Percentiles rank a stretch among this genome's conserved stretches.
Evolutionary conservation across 2,329 filamentous ascomycete genomes (phyloP).

Genomic region (Aspergillus phoenicis): DNA sequence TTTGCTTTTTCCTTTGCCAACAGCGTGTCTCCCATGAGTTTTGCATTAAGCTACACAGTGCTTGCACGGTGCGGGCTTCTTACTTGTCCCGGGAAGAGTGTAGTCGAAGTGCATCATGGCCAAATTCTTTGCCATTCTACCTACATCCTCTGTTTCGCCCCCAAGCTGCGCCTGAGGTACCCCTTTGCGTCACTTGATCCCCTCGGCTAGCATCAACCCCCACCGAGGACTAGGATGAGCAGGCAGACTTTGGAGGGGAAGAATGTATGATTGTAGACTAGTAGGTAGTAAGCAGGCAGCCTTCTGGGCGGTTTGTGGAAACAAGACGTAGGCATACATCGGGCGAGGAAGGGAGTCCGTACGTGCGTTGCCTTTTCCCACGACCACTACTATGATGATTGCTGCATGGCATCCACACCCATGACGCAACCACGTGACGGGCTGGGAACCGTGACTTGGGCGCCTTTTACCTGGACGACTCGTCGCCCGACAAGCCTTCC

Average conservation of each 20-base stretch:
- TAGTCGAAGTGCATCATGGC: conserved; percentile 4
- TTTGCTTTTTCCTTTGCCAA: neutral
- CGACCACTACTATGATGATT: conserved; percentile 13
- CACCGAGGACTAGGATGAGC: neutral
- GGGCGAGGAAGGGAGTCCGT: neutral
- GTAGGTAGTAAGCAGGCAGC: neutral
- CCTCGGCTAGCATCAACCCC: neutral
- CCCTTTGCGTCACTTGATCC: neutral
- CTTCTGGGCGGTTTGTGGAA: neutral
- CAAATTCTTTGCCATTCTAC: conserved; percentile 3
- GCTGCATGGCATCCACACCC: conserved; percentile 31
- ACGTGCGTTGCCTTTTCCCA: neutral
- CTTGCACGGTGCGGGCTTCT: neutral
- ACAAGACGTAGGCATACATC: neutral
- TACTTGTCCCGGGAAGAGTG: neutral
- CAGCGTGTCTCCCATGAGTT: neutral
- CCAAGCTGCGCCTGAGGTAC: neutral
- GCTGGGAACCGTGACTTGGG: conserved; percentile 27
- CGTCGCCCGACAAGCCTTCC: conserved; percentile 25
- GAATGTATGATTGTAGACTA: neutral
- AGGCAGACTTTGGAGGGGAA: neutral
- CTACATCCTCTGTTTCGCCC: neutral
- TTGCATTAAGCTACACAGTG: neutral
- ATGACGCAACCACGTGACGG: conserved; percentile 43
- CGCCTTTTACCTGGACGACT: conserved; percentile 22